A percentile compares a stretch with the other conserved stretches of the same genome.
Evolutionary conservation across 2,329 filamentous ascomycete genomes (phyloP).

Genomic region (Endothia cerciana): DNA sequence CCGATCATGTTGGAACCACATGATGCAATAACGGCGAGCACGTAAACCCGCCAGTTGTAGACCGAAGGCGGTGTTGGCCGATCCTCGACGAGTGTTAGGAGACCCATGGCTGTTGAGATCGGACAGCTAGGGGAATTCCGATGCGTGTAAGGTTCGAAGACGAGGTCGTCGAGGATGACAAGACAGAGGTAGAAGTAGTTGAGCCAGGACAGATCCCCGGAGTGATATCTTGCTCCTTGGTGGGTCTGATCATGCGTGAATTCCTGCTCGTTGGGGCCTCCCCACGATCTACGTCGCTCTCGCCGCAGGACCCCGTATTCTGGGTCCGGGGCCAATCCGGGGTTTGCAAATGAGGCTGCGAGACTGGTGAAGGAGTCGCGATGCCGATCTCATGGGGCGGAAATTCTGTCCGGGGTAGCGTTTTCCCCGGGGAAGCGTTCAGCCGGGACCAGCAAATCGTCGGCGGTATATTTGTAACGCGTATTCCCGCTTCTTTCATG

Average conservation of each 20-base stretch:
- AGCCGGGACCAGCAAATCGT: slow-evolving; percentile 12
- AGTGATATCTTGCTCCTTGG: slow-evolving; percentile 7
- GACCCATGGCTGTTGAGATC: slow-evolving; percentile 7
- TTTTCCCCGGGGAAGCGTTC: slow-evolving; percentile 14
- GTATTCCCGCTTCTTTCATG: not conserved
- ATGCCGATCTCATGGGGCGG: not conserved
- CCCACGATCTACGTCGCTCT: slow-evolving; percentile 13
- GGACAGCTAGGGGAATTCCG: not conserved
- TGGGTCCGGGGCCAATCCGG: slow-evolving; percentile 12
- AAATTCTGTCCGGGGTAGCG: slow-evolving; percentile 9
- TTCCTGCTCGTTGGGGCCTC: slow-evolving; percentile 5
- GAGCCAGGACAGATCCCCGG: not conserved
- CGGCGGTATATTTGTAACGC: slow-evolving; percentile 13
- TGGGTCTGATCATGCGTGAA: not conserved
- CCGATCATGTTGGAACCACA: slow-evolving; percentile 61
- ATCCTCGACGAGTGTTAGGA: slow-evolving; percentile 52
- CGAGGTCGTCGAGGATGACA: not conserved
- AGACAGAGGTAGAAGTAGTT: not conserved
- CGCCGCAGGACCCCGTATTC: slow-evolving; percentile 9
- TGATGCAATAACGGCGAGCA: slow-evolving; percentile 56
- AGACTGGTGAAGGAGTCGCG: not conserved
- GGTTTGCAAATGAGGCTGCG: slow-evolving; percentile 12
- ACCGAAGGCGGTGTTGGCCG: slow-evolving; percentile 59
- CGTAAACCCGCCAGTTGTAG: slow-evolving; percentile 57
- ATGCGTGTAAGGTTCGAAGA: not conserved